A percentile compares a stretch with the other conserved stretches of the same genome.
These are phyloP conservation scores for Cyathus striatus DNA, from an alignment of 768 basidiomycete genomes.

Conservation along the genomic window DNA sequence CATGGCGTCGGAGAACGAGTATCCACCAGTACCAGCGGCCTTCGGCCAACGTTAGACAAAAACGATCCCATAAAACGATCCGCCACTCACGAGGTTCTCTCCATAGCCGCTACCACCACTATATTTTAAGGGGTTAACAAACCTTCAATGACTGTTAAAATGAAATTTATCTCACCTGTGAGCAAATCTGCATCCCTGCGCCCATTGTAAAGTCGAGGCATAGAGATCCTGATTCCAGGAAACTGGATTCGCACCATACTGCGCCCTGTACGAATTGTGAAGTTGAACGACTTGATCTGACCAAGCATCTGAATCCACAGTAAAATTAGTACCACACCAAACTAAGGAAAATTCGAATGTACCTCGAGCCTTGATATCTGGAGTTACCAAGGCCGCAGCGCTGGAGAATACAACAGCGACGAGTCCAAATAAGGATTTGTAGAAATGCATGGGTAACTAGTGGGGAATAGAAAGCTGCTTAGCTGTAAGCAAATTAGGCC, in stretches of 20 bases:
- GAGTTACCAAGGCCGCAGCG: too few species aligned
- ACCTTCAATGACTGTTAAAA: background rate
- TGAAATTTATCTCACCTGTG: too few species aligned
- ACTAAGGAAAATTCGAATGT: too few species aligned
- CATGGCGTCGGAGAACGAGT: constrained; percentile 12
- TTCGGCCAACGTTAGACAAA: constrained; percentile 1
- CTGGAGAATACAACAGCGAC: too few species aligned
- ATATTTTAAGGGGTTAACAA: background rate
- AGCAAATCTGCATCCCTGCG: constrained; percentile 15
- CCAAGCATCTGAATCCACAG: background rate
- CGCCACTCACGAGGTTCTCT: constrained; percentile 19
- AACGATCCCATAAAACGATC: background rate
- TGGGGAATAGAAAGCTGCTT: too few species aligned
- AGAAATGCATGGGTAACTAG: too few species aligned
- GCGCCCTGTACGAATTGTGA: constrained; percentile 15
- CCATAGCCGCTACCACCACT: constrained; percentile 15
- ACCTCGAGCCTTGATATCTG: too few species aligned
- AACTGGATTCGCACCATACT: constrained; percentile 16
- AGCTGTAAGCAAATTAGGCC: too few species aligned
- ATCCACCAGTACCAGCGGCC: constrained; percentile 12
- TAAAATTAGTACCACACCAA: too few species aligned
- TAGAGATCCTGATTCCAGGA: constrained; percentile 16
- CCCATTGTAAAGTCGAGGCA: constrained; percentile 13
- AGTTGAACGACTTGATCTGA: background rate
- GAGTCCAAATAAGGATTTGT: too few species aligned